Percentiles rank a stretch among this genome's conserved stretches.
Evolutionary conservation across 2,329 filamentous ascomycete species (phyloP).

Genomic region (Cladosporium sp.): DNA sequence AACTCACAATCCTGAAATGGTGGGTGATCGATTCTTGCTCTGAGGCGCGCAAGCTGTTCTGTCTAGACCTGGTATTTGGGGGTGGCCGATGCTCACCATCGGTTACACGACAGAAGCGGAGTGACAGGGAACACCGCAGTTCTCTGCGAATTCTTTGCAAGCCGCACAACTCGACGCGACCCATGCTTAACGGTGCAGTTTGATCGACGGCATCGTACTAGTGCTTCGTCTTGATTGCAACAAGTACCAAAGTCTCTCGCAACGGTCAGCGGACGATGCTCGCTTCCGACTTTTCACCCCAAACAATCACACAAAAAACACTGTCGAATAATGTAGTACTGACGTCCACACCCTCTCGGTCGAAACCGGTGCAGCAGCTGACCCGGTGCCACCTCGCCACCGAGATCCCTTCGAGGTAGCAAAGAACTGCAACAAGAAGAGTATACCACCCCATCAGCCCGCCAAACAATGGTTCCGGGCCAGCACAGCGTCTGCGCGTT

Average conservation of each 20-base stretch:
- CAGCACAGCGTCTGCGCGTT: conserved; percentile 29
- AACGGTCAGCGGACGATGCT: not conserved
- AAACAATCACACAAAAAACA: not conserved
- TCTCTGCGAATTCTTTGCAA: conserved; percentile 5
- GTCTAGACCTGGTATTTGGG: conserved; percentile 12
- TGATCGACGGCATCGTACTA: conserved; percentile 5
- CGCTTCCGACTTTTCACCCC: not conserved
- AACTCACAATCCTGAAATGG: not conserved
- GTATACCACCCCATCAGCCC: no score
- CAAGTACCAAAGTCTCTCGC: conserved; percentile 5
- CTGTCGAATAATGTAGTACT: conserved; percentile 8
- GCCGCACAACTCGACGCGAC: conserved; percentile 10
- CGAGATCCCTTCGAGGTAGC: not conserved
- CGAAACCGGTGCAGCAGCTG: conserved; percentile 10
- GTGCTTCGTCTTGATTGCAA: conserved; percentile 7
- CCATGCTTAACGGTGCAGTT: conserved; percentile 7
- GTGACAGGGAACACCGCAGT: conserved; percentile 14
- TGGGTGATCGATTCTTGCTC: not conserved
- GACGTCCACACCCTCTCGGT: conserved; percentile 12
- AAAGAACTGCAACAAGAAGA: no score
- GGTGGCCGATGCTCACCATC: conserved; percentile 3
- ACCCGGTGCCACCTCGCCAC: conserved; percentile 12
- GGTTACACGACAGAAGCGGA: conserved; percentile 1
- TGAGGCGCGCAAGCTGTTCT: not conserved
- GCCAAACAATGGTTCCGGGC: conserved; percentile 8